These are phyloP conservation scores for Sugiyamaella castrensis DNA, from an alignment of 1,139 yeast species.

Conservation along the genomic window DNA sequence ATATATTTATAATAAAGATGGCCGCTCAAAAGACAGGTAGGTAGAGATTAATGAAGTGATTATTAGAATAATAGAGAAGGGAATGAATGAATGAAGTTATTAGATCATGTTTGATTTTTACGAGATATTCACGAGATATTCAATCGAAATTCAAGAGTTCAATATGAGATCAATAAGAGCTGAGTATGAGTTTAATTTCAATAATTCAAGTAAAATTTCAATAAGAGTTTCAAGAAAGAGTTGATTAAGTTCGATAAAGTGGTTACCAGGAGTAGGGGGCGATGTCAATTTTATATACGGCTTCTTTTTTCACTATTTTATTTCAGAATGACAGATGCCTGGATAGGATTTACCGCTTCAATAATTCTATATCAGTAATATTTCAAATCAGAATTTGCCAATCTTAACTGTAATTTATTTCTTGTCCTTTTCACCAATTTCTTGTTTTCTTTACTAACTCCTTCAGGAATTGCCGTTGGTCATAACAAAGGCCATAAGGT, in stretches of 20 bases:
- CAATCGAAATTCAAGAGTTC: neutral
- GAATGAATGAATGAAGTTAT: too few species aligned
- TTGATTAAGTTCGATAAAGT: too few species aligned
- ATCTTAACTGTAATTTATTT: too few species aligned
- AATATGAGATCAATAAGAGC: neutral
- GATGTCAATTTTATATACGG: neutral
- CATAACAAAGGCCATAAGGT: conserved; percentile 99
- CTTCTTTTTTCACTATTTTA: neutral
- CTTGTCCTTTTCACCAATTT: too few species aligned
- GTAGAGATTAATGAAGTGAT: conserved; percentile 22
- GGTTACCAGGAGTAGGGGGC: neutral
- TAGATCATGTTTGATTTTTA: too few species aligned
- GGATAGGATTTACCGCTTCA: too few species aligned
- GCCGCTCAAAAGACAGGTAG: conserved; percentile 45
- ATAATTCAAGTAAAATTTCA: neutral
- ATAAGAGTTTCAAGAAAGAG: too few species aligned
- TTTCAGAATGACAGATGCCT: too few species aligned
- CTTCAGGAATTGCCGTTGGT: conserved; percentile 93
- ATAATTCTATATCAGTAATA: too few species aligned
- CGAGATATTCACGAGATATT: neutral
- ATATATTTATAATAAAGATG: conserved; percentile 34
- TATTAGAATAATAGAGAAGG: too few species aligned
- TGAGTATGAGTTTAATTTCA: neutral
- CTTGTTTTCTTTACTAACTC: conserved; percentile 7
- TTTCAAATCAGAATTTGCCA: too few species aligned